A percentile compares a stretch with the other conserved stretches of the same genome.
phyloP scores from a whole-genome alignment of 2,329 filamentous ascomycete genomes.

The Tolypocladium sp. region DNA sequence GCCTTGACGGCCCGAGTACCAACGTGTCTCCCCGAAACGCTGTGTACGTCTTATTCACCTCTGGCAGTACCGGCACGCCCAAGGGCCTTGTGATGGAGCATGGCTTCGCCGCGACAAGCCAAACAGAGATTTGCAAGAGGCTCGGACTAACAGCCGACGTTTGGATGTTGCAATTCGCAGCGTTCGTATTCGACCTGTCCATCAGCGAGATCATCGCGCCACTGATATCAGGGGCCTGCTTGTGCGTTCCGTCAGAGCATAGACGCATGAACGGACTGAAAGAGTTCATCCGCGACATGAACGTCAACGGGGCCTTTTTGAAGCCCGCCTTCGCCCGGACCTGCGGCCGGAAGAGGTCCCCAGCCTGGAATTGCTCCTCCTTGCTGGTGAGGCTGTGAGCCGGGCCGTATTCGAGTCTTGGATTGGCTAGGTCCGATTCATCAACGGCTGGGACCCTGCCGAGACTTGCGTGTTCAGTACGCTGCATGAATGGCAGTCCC shows the following conservation, averaged over 20 bases:
- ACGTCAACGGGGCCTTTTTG: neutral
- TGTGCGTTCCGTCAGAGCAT: neutral
- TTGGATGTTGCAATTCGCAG: neutral
- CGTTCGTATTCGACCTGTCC: neutral
- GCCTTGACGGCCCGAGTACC: neutral
- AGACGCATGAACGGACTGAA: neutral
- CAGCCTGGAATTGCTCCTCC: conserved; percentile 1
- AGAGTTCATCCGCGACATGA: neutral
- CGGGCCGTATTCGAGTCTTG: conserved; percentile 2
- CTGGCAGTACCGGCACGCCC: conserved; percentile 6
- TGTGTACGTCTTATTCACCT: conserved; percentile 2
- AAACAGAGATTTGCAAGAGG: neutral
- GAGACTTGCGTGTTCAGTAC: conserved; percentile 1
- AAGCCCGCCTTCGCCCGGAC: neutral
- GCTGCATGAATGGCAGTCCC: neutral
- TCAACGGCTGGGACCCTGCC: conserved; percentile 7
- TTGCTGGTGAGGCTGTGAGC: conserved; percentile 4
- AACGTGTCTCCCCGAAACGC: neutral
- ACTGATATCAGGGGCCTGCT: conserved; percentile 1
- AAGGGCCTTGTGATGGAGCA: neutral
- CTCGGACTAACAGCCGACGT: neutral
- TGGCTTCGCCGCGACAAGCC: neutral
- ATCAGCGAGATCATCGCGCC: neutral
- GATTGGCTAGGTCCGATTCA: conserved; percentile 1
- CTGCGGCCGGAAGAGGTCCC: conserved; percentile 4